Base-by-base conservation (phyloP, 1,284 basidiomycete species). In the Thelephora terrestris region DNA sequence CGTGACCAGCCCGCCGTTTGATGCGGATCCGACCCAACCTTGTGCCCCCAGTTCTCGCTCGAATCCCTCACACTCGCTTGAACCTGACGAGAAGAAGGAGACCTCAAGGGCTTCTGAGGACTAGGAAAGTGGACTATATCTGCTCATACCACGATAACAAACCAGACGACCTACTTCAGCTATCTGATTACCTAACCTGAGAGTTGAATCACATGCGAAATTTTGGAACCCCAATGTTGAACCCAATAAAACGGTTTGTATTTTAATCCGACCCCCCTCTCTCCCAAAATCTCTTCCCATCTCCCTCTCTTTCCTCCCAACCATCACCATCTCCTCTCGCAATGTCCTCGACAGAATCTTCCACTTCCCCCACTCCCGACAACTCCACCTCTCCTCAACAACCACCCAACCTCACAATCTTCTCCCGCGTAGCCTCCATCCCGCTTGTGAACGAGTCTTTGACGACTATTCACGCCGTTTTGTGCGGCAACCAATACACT, bases 391-490 rank as follows among this genome's bases (percentile, higher is more conserved):
- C 6, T 20, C 7, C 39, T 14, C 7, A 42, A 64, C 1, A 57
- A 65, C 17, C 76, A 32, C 29, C 80, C 42, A 76, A 79, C 60
- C 57, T 85, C 57, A 85, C 77, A 43, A 67, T 78, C 53, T 54
- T 89, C 51, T 59, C 61, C 46, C 79, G 85, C 51, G 74, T 89
- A 48, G 73, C 71, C 17, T 73, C 76, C 47, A 86, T 87, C 52
- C 85, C 86, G 18, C 65, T 88, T 45, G 70, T 89, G 58, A 74
- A 75, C 44, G 79, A 76, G 49, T 78, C 77, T 1, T 61, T 86
- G 49, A 69, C 68, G 51, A 72, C 77, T 35, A 62, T 87, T 49
- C 76, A 84, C 60, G 62, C 67, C 23, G 74, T 77, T 16, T 72
- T 89, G 50, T 69, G 70, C 29, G 70, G 66, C 45, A 81, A 85